Base-by-base conservation (phyloP, 768 basidiomycete genomes). In the Cyclocybe aegerita region DNA sequence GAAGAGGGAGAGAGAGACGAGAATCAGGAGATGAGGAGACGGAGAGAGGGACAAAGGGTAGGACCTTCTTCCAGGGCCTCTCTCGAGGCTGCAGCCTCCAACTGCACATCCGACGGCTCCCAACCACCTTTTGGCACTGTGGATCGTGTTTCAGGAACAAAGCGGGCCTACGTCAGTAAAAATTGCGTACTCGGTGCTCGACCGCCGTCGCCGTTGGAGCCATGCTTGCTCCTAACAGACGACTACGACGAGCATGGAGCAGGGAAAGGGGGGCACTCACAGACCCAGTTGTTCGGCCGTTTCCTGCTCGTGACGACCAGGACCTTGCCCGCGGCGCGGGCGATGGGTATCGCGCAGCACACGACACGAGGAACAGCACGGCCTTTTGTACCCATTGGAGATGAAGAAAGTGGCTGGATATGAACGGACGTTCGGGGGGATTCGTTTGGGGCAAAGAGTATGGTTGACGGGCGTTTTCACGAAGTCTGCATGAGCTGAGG, bases 61-160 rank as follows among this genome's bases (percentile, higher is more conserved):
- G 83, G 88, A 93, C 91, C 91, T 93, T 93, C 91, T 89, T 93
- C 91, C 70, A 88, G 78, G 73, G 91, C 91, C 83, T 93, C 91
- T 70, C 91, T 82, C 63, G 83, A 87, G 74, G 91, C 91, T 67
- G 91, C 91, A 74, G 83, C 85, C 78, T 92, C 90, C 63, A 93
- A 74, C 69, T 76, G 78, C 61, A 78, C 83, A 79, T 93, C 91
- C 50, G 86, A 78, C 59, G 82, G 74, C 71, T 93, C 91, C 86
- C 86, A 93, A 65, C 91, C 91, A 68, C 91, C 91, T 77, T 93
- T 93, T n/a, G 91, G 91, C 63, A 93, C 91, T 93, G 65, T 45
- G 23, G 23, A 4, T 23, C 23, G 47, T 55, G 50, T 52, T 56
- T 52, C 50, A 59, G 48, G 55, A 40, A 50, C 46, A 48, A 49